A percentile compares a stretch with the other conserved stretches of the same genome.
phyloP scores from a whole-genome alignment of 2,329 filamentous ascomycete species.

The Fonsecaea pedrosoi region DNA sequence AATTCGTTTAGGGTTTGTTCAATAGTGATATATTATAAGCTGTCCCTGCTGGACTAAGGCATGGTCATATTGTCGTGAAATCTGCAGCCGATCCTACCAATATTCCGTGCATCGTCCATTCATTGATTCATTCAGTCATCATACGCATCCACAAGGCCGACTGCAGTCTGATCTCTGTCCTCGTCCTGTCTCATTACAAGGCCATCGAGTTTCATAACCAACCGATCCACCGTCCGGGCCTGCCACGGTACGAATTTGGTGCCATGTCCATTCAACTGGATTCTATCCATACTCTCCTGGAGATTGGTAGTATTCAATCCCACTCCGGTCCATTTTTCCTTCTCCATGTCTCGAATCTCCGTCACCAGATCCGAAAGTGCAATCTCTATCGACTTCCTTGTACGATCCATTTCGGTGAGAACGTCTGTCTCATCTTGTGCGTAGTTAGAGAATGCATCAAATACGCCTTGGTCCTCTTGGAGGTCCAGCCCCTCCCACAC shows the following conservation, averaged over 20 bases:
- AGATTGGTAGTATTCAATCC: constrained; percentile 65
- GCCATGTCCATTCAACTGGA: constrained; percentile 61
- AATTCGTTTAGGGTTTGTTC: constrained; percentile 12
- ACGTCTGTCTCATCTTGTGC: constrained; percentile 75
- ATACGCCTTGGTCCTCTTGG: constrained; percentile 80
- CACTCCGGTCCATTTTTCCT: constrained; percentile 38
- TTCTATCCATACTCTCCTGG: constrained; percentile 62
- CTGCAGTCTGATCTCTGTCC: constrained; percentile 15
- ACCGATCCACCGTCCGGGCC: constrained; percentile 78
- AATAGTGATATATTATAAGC: not conserved
- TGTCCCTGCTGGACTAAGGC: not conserved
- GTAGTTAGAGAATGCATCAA: constrained; percentile 75
- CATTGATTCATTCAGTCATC: constrained; percentile 27
- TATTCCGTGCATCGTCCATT: not conserved
- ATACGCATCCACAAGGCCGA: constrained; percentile 25
- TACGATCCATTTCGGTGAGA: constrained; percentile 66
- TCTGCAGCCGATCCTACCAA: constrained; percentile 1
- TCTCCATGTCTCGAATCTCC: constrained; percentile 33
- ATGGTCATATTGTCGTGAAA: not conserved
- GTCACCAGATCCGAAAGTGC: constrained; percentile 60
- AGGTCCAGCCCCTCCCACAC: constrained; percentile 81
- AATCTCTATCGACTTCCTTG: constrained; percentile 68
- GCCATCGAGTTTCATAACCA: constrained; percentile 89
- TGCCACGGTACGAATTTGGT: constrained; percentile 69
- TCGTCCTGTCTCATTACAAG: constrained; percentile 30